phyloP scores from a whole-genome alignment of 2,329 filamentous ascomycete species.

The Verticillium klebahnii region DNA sequence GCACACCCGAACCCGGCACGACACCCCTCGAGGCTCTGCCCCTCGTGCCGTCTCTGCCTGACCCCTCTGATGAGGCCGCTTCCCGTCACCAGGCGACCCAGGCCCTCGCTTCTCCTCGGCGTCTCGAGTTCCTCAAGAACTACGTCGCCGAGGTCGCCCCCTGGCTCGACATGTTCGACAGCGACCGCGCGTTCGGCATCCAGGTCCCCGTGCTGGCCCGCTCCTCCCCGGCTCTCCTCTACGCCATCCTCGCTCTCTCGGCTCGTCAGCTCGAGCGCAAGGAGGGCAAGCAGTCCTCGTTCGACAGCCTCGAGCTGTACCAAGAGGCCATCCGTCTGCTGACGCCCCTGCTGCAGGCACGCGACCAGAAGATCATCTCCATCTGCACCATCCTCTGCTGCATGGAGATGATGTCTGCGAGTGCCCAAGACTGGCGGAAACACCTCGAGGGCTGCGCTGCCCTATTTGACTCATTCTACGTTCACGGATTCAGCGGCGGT shows the following conservation, averaged over 20 bases:
- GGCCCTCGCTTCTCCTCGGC: conserved; percentile 23
- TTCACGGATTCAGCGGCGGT: conserved; percentile 49
- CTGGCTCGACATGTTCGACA: conserved; percentile 57
- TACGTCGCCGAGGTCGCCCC: conserved; percentile 50
- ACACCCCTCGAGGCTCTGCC: conserved; percentile 26
- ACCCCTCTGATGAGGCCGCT: conserved; percentile 4
- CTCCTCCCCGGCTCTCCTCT: conserved; percentile 39
- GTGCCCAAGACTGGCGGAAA: conserved; percentile 44
- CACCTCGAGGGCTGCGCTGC: conserved; percentile 55
- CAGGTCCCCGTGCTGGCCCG: conserved; percentile 46
- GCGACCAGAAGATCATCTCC: conserved; percentile 27
- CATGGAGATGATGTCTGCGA: conserved; percentile 38
- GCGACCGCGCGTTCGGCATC: conserved; percentile 45
- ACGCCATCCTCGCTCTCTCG: conserved; percentile 49
- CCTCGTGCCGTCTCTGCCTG: conserved; percentile 8
- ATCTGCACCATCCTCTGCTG: conserved; percentile 34
- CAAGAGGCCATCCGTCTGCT: conserved; percentile 46
- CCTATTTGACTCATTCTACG: conserved; percentile 45
- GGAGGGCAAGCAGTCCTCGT: conserved; percentile 35
- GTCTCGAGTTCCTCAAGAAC: conserved; percentile 38
- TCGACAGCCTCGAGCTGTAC: conserved; percentile 50
- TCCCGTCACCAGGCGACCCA: conserved; percentile 4
- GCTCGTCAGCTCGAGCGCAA: conserved; percentile 50
- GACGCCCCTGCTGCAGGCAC: conserved; percentile 26
- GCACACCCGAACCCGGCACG: conserved; percentile 23